phyloP scores from a whole-genome alignment of 306 rosid species.

The Gynostemma pentaphyllum region DNA sequence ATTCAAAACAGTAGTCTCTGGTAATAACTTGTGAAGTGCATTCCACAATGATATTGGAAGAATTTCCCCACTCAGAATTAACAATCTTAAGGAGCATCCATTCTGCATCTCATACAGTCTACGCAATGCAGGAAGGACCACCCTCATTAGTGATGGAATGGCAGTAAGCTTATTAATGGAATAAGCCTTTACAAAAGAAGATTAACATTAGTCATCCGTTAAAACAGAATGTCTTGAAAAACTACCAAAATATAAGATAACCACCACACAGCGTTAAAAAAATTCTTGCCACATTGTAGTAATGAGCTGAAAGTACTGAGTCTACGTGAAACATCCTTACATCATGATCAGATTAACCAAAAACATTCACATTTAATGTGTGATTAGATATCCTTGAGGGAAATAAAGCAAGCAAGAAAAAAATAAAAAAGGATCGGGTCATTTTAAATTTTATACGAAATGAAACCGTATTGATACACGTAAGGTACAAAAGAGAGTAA shows the following conservation, averaged over 20 bases:
- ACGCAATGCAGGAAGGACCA: constrained; percentile 58
- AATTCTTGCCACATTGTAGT: neutral
- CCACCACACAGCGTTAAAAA: neutral
- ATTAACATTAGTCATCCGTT: constrained; percentile 13
- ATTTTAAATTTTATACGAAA: too few relatives aligned
- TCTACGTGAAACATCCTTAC: neutral
- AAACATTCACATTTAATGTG: neutral
- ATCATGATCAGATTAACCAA: neutral
- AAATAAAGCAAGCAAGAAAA: neutral
- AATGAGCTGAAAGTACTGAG: neutral
- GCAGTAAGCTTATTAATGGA: constrained; percentile 51
- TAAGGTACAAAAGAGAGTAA: neutral
- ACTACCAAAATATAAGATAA: neutral
- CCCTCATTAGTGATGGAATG: constrained; percentile 76
- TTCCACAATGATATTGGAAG: constrained; percentile 56
- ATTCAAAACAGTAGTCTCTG: constrained; percentile 69
- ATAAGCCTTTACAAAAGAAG: constrained; percentile 50
- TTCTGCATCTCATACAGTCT: constrained; percentile 13
- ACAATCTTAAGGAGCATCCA: constrained; percentile 45
- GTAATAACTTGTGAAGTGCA: constrained; percentile 43
- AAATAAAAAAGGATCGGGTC: neutral
- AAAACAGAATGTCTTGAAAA: constrained; percentile 2
- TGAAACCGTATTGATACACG: too few relatives aligned
- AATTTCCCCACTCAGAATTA: constrained; percentile 79
- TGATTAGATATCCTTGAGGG: neutral